Base-by-base conservation (phyloP, 2,329 filamentous ascomycete species). In the Madurella fahalii region DNA sequence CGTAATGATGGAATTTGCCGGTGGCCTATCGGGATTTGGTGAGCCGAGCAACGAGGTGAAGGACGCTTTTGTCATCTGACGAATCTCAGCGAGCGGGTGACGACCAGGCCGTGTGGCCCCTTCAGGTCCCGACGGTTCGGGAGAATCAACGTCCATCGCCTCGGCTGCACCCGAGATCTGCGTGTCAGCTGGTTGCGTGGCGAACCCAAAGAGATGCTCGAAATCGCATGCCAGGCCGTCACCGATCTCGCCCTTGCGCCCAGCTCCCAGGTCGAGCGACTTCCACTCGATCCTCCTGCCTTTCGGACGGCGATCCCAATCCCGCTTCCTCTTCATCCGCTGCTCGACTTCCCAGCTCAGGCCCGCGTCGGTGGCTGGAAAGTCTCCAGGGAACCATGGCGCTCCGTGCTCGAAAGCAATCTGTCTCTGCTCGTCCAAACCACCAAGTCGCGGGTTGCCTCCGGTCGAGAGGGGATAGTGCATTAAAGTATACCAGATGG, bases 311-410 rank as follows among this genome's bases (percentile, higher is more conserved):
- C 81, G 81, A 49, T 86, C 83, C 91, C 91, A 96, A 25, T 83
- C 78, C 20, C 74, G 73, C 64, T 82, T 81, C 53, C 83, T 76
- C 61, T 73, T 77, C 45, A 73, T 71, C 12, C 84, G 80, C 68
- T 92, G 81, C 37, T 82, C 78, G 34, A 83, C 66, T 68, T 95
- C 89, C 89, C 91, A 96, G 15, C 77, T 74, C 67, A 82, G 85
- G 1, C 94, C 94, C 2, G 91, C 87, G 53, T 81, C 78, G 0
- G 91, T 95, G 4, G 86, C 89, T 0, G 89, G 85, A 58, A 83
- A 89, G 68, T 99, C 94, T 2, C 83, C 87, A 0, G 94, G 94
- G 65, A 96, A 99, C 82, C 88, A 95, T 1, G 90, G 84, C 39
- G 80, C 73, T 0, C 83, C 83, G 17, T 84, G 81, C 72, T 97